These are phyloP conservation scores for Tricholomella constricta DNA, from an alignment of 768 basidiomycete species.

Conservation along the genomic window DNA sequence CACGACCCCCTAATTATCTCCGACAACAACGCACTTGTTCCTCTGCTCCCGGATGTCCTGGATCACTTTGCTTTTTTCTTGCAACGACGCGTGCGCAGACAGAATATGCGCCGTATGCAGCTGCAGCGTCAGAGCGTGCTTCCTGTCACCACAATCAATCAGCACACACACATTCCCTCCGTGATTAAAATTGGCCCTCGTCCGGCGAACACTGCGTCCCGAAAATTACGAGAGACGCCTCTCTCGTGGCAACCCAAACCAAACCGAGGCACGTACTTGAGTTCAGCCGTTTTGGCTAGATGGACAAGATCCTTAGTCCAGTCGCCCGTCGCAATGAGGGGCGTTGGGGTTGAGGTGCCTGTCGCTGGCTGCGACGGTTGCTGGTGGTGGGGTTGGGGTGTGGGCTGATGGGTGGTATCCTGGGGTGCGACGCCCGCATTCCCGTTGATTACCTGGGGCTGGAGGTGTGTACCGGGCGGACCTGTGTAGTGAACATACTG, in stretches of 20 bases:
- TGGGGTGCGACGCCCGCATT: conserved; percentile 26
- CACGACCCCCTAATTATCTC: neutral
- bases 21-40: conserved; percentile 68
- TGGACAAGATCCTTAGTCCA: conserved; percentile 89
- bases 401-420: conserved; percentile 28
- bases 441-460: conserved; percentile 18
- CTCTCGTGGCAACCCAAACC: conserved; percentile 1
- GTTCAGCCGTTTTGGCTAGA: conserved; percentile 83
- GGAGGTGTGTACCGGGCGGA: conserved; percentile 24
- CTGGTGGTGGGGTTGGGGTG: conserved; percentile 26
- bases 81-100: conserved; percentile 77
- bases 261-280: conserved; percentile 63
- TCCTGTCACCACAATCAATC: conserved; percentile 44
- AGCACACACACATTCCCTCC: no score
- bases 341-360: conserved; percentile 38
- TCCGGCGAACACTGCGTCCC: neutral
- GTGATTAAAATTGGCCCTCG: neutral
- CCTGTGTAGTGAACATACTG: conserved; percentile 42
- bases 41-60: conserved; percentile 84
- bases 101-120: conserved; percentile 86
- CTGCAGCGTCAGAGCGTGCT: conserved; percentile 82
- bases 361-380: conserved; percentile 31
- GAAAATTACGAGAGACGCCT: neutral
- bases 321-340: conserved; percentile 79
- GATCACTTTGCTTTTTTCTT: conserved; percentile 75